These are phyloP conservation scores for Mycosphaerelloides madeirae DNA, from an alignment of 2,329 filamentous ascomycete species.

Conservation along the genomic window DNA sequence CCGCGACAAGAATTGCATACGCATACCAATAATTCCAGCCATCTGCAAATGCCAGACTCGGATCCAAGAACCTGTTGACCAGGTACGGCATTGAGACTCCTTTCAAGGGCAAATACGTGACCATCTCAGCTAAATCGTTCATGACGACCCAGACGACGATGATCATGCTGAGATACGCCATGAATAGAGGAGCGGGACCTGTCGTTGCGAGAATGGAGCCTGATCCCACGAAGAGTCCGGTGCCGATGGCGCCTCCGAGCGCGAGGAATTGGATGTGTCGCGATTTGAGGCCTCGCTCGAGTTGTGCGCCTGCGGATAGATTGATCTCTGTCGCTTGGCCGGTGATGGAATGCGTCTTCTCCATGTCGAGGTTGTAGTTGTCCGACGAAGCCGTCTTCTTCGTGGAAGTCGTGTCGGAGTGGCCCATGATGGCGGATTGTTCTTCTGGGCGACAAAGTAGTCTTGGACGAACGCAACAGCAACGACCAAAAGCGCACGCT, in stretches of 20 bases:
- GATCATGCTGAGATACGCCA: constrained; percentile 35
- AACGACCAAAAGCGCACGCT: too few relatives aligned
- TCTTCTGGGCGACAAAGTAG: too few relatives aligned
- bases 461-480: too few relatives aligned
- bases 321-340: too few relatives aligned
- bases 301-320: not conserved
- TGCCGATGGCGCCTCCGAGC: constrained; percentile 38
- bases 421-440: too few relatives aligned
- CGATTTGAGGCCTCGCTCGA: constrained; percentile 53
- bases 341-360: too few relatives aligned
- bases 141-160: constrained; percentile 37
- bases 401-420: too few relatives aligned
- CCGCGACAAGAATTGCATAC: constrained; percentile 43
- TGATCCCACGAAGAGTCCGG: constrained; percentile 28
- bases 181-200: constrained; percentile 34
- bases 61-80: constrained; percentile 53
- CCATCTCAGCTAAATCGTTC: constrained; percentile 53
- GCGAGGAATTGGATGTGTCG: constrained; percentile 59
- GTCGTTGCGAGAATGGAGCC: constrained; percentile 21
- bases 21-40: constrained; percentile 45
- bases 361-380: too few relatives aligned
- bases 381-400: too few relatives aligned
- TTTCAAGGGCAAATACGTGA: constrained; percentile 49
- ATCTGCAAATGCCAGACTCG: constrained; percentile 49
- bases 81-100: constrained; percentile 54